phyloP scores from a whole-genome alignment of 2,329 filamentous ascomycete genomes.

The Botrytis porri region DNA sequence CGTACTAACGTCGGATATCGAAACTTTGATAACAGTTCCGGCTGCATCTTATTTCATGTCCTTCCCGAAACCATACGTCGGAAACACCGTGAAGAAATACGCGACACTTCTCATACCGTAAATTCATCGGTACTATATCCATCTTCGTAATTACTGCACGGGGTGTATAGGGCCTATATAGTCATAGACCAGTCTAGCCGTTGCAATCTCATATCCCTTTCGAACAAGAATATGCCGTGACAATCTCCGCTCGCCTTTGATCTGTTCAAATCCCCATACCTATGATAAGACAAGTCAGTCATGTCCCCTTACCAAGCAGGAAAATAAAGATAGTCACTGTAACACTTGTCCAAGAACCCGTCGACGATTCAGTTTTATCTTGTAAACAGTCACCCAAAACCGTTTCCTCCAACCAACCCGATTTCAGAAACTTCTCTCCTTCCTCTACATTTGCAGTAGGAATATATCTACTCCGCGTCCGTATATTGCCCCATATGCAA shows the following conservation, averaged over 20 bases:
- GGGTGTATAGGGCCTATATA: background rate
- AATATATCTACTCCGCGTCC: background rate
- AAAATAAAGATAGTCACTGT: background rate
- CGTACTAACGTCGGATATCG: background rate
- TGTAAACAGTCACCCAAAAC: background rate
- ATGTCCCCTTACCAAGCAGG: background rate
- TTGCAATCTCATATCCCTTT: constrained; percentile 4
- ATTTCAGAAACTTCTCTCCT: background rate
- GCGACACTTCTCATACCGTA: background rate
- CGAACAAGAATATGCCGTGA: background rate
- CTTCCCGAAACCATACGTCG: background rate
- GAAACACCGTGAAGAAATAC: background rate
- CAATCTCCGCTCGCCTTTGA: background rate
- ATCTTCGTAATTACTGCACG: background rate
- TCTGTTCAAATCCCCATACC: constrained; percentile 2
- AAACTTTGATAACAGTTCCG: background rate
- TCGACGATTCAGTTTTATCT: background rate
- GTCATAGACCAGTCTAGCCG: background rate
- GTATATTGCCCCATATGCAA: background rate
- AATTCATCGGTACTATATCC: background rate
- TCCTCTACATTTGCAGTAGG: background rate
- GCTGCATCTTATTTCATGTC: background rate
- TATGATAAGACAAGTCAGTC: background rate
- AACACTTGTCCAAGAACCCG: constrained; percentile 1
- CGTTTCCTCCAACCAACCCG: background rate